phyloP scores from a whole-genome alignment of 306 rosid species.

The Glycine soja region DNA sequence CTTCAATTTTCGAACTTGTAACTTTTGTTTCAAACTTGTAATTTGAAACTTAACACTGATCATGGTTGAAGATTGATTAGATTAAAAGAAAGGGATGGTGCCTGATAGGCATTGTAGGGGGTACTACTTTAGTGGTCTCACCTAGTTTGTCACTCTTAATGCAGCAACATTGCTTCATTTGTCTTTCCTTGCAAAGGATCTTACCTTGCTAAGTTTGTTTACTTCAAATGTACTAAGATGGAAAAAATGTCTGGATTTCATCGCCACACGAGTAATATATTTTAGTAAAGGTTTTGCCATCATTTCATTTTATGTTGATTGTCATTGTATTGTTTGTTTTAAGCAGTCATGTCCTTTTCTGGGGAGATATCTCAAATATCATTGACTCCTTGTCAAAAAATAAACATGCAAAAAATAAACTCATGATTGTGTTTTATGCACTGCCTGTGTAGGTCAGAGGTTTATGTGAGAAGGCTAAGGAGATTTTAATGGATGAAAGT shows the following conservation, averaged over 20 bases:
- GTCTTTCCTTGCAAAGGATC: not conserved
- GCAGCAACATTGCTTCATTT: slow-evolving; percentile 17
- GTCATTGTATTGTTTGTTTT: slow-evolving; percentile 26
- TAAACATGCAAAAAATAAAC: slow-evolving; percentile 19
- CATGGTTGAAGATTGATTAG: slow-evolving; percentile 25
- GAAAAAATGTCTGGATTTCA: slow-evolving; percentile 23
- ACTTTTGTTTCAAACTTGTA: not conserved
- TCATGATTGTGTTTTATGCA: slow-evolving; percentile 42
- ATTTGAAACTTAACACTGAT: slow-evolving; percentile 19
- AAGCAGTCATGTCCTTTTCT: not conserved
- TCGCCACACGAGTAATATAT: slow-evolving; percentile 14
- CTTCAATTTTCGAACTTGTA: too few species aligned
- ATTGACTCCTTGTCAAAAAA: slow-evolving; percentile 17
- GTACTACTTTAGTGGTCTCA: slow-evolving; percentile 10
- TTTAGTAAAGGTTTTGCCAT: not conserved
- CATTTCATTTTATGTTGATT: slow-evolving; percentile 37
- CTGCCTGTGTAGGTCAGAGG: slow-evolving; percentile 73
- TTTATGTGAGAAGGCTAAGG: slow-evolving; percentile 94
- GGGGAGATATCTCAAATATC: slow-evolving; percentile 27
- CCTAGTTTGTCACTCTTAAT: slow-evolving; percentile 4
- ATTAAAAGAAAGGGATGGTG: slow-evolving; percentile 22
- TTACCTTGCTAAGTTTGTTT: not conserved
- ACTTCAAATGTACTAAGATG: slow-evolving; percentile 24
- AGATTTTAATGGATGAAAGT: slow-evolving; percentile 93
- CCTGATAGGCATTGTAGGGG: slow-evolving; percentile 17